A percentile compares a stretch with the other conserved stretches of the same genome.
Evolutionary conservation across 768 basidiomycete species (phyloP).

Genomic region (Psilocybe azurescens): DNA sequence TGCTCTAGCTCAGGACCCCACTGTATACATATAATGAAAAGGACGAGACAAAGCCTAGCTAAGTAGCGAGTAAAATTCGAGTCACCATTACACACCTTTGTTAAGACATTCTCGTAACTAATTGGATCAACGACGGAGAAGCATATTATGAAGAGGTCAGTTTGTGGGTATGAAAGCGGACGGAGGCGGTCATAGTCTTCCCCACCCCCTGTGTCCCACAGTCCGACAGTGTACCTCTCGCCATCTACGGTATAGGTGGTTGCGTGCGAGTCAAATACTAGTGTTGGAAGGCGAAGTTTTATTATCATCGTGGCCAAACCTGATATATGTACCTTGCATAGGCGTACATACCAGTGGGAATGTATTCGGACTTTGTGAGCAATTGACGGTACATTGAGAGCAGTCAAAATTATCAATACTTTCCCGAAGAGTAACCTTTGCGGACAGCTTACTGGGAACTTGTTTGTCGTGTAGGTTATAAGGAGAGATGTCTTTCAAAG

Average conservation of each 20-base stretch:
- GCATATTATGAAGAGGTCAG: constrained; percentile 3
- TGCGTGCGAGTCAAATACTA: not conserved
- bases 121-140: constrained; percentile 2
- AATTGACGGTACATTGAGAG: too few relatives aligned
- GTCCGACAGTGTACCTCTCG: not conserved
- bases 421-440: too few relatives aligned
- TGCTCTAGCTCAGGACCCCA: constrained; percentile 1
- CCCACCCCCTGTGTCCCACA: not conserved
- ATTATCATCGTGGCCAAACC: not conserved
- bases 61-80: too few relatives aligned
- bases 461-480: not conserved
- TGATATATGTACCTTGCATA: not conserved
- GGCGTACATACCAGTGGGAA: not conserved
- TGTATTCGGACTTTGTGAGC: not conserved
- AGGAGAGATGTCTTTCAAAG: not conserved
- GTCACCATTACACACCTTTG: not conserved
- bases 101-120: constrained; percentile 5
- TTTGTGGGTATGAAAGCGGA: not conserved
- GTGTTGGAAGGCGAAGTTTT: too few relatives aligned
- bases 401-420: too few relatives aligned
- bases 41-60: too few relatives aligned
- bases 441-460: not conserved
- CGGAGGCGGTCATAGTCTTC: not conserved
- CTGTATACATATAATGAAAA: not conserved
- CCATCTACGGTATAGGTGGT: not conserved